These are phyloP conservation scores for Clarkia xantiana DNA, from an alignment of 345 rosid species.

Conservation along the genomic window DNA sequence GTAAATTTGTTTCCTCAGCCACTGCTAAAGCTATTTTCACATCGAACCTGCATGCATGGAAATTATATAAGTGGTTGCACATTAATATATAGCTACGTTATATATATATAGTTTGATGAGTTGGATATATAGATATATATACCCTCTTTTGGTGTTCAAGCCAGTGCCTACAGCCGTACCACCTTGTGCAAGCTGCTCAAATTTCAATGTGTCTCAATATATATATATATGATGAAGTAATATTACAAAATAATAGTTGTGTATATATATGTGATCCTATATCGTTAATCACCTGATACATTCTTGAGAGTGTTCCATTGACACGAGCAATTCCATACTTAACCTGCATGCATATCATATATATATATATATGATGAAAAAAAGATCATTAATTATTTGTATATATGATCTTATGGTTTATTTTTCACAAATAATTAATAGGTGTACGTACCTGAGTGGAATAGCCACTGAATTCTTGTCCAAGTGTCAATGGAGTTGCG, in stretches of 20 bases:
- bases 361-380: background rate
- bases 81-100: too few species aligned
- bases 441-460: constrained; percentile 49
- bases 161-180: constrained; percentile 99
- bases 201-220: constrained; percentile 71
- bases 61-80: too few species aligned
- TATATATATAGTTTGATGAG: too few species aligned
- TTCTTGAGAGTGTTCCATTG: constrained; percentile 60
- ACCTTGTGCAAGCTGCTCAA: too few species aligned
- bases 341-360: constrained; percentile 33
- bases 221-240: constrained; percentile 22
- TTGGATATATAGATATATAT: too few species aligned
- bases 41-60: too few species aligned
- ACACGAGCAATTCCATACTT: constrained; percentile 83
- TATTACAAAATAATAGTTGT: background rate
- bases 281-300: constrained; percentile 60
- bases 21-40: constrained; percentile 81
- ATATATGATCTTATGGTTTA: too few species aligned
- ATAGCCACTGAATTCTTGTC: constrained; percentile 98
- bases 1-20: constrained; percentile 81
- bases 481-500: constrained; percentile 94
- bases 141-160: constrained; percentile 94
- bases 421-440: too few species aligned
- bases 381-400: too few species aligned
- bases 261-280: constrained; percentile 6